Percentiles rank a stretch among this genome's conserved stretches.
Conservation (phyloP, 768 basidiomycete genomes). For the Fomitopsis pulvina region DNA sequence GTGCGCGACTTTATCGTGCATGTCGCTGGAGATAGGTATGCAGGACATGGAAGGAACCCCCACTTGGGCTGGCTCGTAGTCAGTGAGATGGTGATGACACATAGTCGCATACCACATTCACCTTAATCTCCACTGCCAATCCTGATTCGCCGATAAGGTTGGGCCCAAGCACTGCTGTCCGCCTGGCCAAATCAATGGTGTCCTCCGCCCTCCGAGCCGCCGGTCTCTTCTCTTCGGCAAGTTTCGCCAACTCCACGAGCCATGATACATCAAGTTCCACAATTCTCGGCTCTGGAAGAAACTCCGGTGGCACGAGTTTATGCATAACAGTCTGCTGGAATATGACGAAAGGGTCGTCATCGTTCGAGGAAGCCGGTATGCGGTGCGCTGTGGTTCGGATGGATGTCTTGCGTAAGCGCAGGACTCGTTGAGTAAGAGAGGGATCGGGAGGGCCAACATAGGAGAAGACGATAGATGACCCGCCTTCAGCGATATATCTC, state of each 20-base stretch:
- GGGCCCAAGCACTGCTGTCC: constrained; percentile 67
- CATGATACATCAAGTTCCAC: constrained; percentile 45
- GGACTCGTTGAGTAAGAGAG: constrained; percentile 54
- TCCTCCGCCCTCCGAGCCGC: constrained; percentile 46
- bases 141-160: constrained; percentile 66
- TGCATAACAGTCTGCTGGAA: constrained; percentile 65
- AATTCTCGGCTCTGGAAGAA: constrained; percentile 51
- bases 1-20: constrained; percentile 55
- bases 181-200: constrained; percentile 47
- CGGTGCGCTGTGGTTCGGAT: constrained; percentile 2
- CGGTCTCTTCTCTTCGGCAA: constrained; percentile 50
- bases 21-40: constrained; percentile 55
- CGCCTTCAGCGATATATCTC: constrained; percentile 90
- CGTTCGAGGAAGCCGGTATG: constrained; percentile 23
- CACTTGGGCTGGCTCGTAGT: constrained; percentile 76
- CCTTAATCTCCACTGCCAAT: constrained; percentile 90
- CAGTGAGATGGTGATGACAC: not conserved
- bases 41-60: constrained; percentile 76
- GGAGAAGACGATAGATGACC: constrained; percentile 83
- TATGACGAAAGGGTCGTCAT: constrained; percentile 34
- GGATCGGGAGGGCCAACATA: constrained; percentile 54
- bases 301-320: constrained; percentile 51
- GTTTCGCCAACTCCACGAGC: constrained; percentile 46
- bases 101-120: constrained; percentile 22
- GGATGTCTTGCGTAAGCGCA: constrained; percentile 67